Base-by-base conservation (phyloP, 169 alveolate genomes). In the Theileria orientalis region DNA sequence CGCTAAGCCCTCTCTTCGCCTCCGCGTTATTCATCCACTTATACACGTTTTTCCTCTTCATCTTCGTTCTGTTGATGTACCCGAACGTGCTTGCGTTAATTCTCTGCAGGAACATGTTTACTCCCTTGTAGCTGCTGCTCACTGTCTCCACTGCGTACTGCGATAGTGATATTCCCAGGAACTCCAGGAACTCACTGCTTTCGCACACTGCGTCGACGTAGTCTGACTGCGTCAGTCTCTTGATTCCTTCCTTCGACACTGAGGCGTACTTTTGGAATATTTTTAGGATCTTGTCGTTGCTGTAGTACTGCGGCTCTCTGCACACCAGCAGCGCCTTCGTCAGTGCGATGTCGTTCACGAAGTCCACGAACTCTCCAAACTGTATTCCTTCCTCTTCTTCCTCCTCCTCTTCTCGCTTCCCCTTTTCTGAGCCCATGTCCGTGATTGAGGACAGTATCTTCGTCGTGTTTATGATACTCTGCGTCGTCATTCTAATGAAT, bases 1-100 rank as follows among this genome's bases (percentile, higher is more conserved):
- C 95, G 27, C 90, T 86, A 19, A 85, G 77, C 2, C 93, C 87
- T 1, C 83, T 51, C 19, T 74, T 63, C 16, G 71, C 25, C 9
- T 5, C 1, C 0, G 23, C 68, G 3, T 30, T 66, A 29, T 69
- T 69, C 8, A 46, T 54, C 56, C 37, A 37, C 52, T 76, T 44
- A n/a, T 41, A 51, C 40, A 30, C 33, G 25, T 25, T 60, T 9
- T 41, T 56, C 64, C 46, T 66, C 23, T 37, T 83, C 51, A 2
- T 19, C 30, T 11, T 77, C n/a, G 78, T 70, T 21, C 69, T 25
- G 49, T 64, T 77, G 32, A 52, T 85, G 68, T 56, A 75, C 23
- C 29, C 30, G 37, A 56, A n/a, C 14, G 47, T 49, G 13, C 21
- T 13, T 19, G 37, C 67, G 60, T 23, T 46, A 3, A 46, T 29